Evolutionary conservation across 164 flowering plant species (phyloP).

Genomic region (Umbellularia californica): DNA sequence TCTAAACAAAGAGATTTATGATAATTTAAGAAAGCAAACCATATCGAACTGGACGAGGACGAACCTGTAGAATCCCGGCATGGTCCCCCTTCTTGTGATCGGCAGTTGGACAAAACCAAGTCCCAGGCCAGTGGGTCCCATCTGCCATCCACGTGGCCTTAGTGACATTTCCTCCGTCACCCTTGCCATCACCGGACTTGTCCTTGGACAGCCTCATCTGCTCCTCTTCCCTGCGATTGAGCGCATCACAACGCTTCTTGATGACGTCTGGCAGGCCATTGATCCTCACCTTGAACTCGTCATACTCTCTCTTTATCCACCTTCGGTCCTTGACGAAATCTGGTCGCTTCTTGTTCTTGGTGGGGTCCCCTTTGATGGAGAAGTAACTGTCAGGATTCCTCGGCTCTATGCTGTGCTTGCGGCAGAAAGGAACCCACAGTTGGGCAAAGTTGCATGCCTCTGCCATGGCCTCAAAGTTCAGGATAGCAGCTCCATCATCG

Average conservation of each 20-base stretch:
- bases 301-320: conserved; percentile 76
- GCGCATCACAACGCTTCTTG: conserved; percentile 35
- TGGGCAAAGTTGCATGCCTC: conserved; percentile 55
- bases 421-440: conserved; percentile 78
- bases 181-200: conserved; percentile 26
- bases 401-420: conserved; percentile 73
- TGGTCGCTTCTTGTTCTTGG: conserved; percentile 57
- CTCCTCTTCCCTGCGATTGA: conserved; percentile 54
- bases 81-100: conserved; percentile 78
- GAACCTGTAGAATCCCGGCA: conserved; percentile 72
- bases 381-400: conserved; percentile 75
- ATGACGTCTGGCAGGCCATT: conserved; percentile 71
- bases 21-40: too few relatives aligned
- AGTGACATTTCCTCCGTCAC: conserved; percentile 24
- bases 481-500: conserved; percentile 66
- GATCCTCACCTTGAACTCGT: conserved; percentile 78
- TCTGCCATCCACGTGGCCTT: conserved; percentile 92
- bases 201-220: conserved; percentile 39
- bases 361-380: conserved; percentile 51
- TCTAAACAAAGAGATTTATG: too few relatives aligned
- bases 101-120: conserved; percentile 47
- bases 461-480: conserved; percentile 69
- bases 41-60: neutral
- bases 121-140: conserved; percentile 90
- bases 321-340: conserved; percentile 80